Evolutionary conservation across 257 asterid genomes (phyloP).

Genomic region (Solanum pinnatisectum): DNA sequence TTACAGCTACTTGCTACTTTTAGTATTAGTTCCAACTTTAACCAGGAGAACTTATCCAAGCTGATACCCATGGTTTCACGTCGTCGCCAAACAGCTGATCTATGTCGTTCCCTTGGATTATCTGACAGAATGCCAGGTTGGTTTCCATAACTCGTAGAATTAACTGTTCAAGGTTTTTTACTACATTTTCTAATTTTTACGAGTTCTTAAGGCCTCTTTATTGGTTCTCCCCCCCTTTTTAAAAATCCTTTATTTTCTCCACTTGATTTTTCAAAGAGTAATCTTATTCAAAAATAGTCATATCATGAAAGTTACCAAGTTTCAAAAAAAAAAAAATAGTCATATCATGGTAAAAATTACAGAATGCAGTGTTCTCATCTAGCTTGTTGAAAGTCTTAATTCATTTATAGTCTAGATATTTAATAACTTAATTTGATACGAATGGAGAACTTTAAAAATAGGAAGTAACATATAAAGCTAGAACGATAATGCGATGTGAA

Average conservation of each 20-base stretch:
- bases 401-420: neutral
- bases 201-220: neutral
- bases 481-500: neutral
- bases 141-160: neutral
- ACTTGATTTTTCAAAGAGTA: neutral
- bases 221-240: neutral
- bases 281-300: neutral
- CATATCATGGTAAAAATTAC: neutral
- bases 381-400: neutral
- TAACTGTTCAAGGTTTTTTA: neutral
- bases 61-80: slow-evolving; percentile 98
- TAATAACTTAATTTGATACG: neutral
- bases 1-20: slow-evolving; percentile 88
- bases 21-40: slow-evolving; percentile 73
- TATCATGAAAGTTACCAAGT: too few relatives aligned
- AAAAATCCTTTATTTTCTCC: neutral
- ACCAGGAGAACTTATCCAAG: slow-evolving; percentile 66
- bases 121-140: slow-evolving; percentile 94
- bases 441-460: neutral
- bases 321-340: too few relatives aligned
- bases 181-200: neutral
- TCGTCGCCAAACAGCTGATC: slow-evolving; percentile 93
- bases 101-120: slow-evolving; percentile 90
- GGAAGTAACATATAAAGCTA: neutral
- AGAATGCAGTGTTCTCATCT: neutral